A percentile compares a stretch with the other conserved stretches of the same genome.
Conservation (phyloP, 140 eudicot genomes). For the Anethum foeniculum region DNA sequence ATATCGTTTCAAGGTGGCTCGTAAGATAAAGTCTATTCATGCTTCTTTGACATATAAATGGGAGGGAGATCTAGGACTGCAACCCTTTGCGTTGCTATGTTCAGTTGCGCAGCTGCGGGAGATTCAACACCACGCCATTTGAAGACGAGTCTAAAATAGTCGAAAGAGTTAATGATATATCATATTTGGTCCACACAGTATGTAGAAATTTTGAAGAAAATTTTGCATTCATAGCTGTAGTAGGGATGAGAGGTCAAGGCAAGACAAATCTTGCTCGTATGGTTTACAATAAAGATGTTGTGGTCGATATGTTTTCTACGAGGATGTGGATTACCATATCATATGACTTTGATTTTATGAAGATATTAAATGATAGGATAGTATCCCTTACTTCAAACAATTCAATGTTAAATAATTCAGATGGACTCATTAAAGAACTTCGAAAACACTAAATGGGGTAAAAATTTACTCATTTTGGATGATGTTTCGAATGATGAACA, state of each 20-base stretch:
- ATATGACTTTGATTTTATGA: constrained; percentile 12
- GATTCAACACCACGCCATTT: not conserved
- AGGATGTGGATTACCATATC: constrained; percentile 19
- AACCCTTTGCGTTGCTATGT: not conserved
- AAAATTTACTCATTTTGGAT: constrained; percentile 19
- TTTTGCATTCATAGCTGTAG: constrained; percentile 4
- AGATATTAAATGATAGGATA: constrained; percentile 18
- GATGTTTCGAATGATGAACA: constrained; percentile 25
- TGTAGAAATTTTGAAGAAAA: not conserved
- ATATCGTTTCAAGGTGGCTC: not conserved
- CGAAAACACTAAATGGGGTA: not conserved
- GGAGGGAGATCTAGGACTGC: not conserved
- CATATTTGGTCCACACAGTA: not conserved
- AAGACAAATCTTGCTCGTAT: constrained; percentile 22
- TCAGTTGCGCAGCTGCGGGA: not conserved
- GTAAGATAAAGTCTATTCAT: not conserved
- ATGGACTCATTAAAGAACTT: constrained; percentile 6
- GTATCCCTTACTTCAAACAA: not conserved
- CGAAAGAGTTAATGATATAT: not conserved
- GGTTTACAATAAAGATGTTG: constrained; percentile 2
- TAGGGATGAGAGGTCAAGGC: constrained; percentile 17
- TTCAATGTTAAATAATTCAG: not conserved
- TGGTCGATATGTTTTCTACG: not conserved
- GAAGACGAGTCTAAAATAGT: not conserved
- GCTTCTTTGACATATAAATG: not conserved